A percentile compares a stretch with the other conserved stretches of the same genome.
Conservation (phyloP, 352 stramenopile species). For the Globisporangium nunn region DNA sequence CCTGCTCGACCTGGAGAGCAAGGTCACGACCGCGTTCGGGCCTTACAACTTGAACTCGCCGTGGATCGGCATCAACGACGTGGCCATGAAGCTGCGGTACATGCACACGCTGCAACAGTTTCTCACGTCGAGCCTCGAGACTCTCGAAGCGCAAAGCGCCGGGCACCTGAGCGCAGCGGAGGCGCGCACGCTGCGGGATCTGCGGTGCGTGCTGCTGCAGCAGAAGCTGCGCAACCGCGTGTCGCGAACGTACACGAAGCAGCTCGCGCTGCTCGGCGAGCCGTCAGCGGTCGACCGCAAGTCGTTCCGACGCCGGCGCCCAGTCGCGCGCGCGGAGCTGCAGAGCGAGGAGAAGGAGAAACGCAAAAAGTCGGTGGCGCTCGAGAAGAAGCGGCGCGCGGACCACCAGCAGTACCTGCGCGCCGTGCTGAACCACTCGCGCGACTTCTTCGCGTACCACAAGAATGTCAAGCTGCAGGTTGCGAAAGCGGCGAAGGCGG, state of each 20-base stretch:
- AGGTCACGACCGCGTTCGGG: slow-evolving; percentile 45
- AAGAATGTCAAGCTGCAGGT: slow-evolving; percentile 77
- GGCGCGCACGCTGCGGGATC: slow-evolving; percentile 40
- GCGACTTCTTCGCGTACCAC: slow-evolving; percentile 83
- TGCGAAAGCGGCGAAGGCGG: slow-evolving; percentile 56
- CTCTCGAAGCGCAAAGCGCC: slow-evolving; percentile 33
- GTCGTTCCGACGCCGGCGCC: slow-evolving; percentile 65
- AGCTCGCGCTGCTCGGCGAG: slow-evolving; percentile 58
- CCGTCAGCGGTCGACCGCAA: slow-evolving; percentile 60
- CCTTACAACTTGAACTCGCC: slow-evolving; percentile 49
- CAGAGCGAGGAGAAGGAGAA: slow-evolving; percentile 71
- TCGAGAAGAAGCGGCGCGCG: slow-evolving; percentile 73
- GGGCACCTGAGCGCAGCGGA: slow-evolving; percentile 31
- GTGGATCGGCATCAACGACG: slow-evolving; percentile 62
- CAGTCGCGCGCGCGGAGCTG: slow-evolving; percentile 51
- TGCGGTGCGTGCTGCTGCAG: slow-evolving; percentile 69
- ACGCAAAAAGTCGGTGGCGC: slow-evolving; percentile 74
- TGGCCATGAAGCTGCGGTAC: slow-evolving; percentile 66
- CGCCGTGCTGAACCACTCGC: slow-evolving; percentile 74
- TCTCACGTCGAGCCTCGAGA: slow-evolving; percentile 50
- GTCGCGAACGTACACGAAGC: slow-evolving; percentile 50
- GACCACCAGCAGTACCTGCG: slow-evolving; percentile 79
- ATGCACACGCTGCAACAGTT: slow-evolving; percentile 69
- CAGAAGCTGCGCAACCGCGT: slow-evolving; percentile 62
- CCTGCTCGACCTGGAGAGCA: slow-evolving; percentile 48